phyloP scores from a whole-genome alignment of 257 asterid genomes.

The Solanum verrucosum region DNA sequence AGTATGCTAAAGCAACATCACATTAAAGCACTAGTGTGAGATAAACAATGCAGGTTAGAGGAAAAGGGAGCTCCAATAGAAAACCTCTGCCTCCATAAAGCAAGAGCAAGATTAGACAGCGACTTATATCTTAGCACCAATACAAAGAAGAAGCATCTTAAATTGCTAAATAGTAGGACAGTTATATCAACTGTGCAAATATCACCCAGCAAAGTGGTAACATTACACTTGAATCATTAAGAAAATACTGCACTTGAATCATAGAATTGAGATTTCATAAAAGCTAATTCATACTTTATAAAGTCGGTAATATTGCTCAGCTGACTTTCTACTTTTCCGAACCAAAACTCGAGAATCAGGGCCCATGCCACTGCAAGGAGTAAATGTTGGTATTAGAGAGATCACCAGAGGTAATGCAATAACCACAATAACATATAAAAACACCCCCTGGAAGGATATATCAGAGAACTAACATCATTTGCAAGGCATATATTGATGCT shows the following conservation, averaged over 20 bases:
- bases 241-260: background rate
- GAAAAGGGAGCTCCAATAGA: background rate
- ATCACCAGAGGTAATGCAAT: background rate
- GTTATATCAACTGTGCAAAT: background rate
- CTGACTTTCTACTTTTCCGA: constrained; percentile 95
- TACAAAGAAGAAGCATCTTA: background rate
- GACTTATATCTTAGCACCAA: background rate
- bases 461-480: background rate
- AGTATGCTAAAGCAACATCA: background rate
- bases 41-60: background rate
- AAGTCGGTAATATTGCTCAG: constrained; percentile 83
- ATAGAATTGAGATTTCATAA: background rate
- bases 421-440: background rate
- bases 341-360: constrained; percentile 98
- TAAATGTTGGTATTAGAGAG: background rate
- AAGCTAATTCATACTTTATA: constrained; percentile 53
- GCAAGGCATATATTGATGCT: background rate
- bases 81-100: background rate
- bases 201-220: background rate
- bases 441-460: background rate
- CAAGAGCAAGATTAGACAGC: background rate
- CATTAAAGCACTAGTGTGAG: background rate
- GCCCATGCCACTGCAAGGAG: constrained; percentile 90
- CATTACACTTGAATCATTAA: background rate
- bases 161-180: background rate